These are phyloP conservation scores for Tolypocladium nubicola DNA, from an alignment of 2,329 filamentous ascomycete genomes.

Conservation along the genomic window DNA sequence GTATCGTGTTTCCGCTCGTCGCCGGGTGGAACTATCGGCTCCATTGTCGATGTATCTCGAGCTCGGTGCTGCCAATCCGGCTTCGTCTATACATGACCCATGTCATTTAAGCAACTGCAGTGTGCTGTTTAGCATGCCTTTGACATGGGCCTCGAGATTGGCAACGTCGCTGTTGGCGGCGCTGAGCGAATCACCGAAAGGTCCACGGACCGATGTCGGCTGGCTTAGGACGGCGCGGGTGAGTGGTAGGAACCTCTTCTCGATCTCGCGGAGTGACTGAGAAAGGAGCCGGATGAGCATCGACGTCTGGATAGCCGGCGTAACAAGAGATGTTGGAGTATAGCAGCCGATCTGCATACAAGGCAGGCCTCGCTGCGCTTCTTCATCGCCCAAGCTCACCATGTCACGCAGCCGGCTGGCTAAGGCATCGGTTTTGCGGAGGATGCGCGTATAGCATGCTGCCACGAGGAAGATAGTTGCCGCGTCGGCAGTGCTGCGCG, in stretches of 20 bases:
- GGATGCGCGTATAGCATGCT: constrained; percentile 2
- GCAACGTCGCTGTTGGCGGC: constrained; percentile 1
- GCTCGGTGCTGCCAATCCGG: too few species aligned
- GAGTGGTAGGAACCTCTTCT: constrained; percentile 1
- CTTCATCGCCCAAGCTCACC: background rate
- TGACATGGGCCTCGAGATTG: constrained; percentile 2
- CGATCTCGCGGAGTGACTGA: constrained; percentile 2
- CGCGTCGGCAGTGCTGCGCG: background rate
- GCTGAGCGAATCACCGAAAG: background rate
- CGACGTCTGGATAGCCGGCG: constrained; percentile 2
- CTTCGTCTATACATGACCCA: too few species aligned
- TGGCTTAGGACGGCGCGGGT: background rate
- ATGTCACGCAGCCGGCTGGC: background rate
- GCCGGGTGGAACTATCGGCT: too few species aligned
- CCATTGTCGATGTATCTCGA: too few species aligned
- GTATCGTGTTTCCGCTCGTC: too few species aligned
- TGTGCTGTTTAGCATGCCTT: background rate
- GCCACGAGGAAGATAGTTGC: constrained; percentile 2
- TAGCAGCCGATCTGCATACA: constrained; percentile 1
- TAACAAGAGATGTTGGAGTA: background rate
- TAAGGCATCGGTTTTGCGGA: background rate
- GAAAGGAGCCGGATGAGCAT: constrained; percentile 2
- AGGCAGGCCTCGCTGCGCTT: background rate
- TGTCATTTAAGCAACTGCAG: background rate
- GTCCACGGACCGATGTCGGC: background rate